Evolutionary conservation across 2,329 filamentous ascomycete species (phyloP), one percentile per base, ranked within the genome.

Genomic region (Stagonosporopsis vannaccii): DNA sequence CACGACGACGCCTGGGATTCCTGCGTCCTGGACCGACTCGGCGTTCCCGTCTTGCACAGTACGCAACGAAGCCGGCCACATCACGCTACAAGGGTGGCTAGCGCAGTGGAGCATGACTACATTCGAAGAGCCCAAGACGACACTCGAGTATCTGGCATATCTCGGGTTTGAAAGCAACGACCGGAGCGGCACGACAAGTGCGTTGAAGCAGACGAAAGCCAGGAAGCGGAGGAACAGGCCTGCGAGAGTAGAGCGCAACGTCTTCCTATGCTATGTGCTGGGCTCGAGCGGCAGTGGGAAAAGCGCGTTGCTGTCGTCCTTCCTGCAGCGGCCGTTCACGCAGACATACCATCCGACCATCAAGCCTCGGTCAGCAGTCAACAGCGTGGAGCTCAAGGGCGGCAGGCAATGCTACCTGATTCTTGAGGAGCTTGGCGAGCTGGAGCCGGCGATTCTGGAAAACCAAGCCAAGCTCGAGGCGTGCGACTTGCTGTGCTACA

Each of bases 51-150:
- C 90, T 0, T 96, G 92, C 22, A 97, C 95, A 0, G 94, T 98
- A 17, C 89, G 92, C 37, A 98, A 97, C 71, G 95, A 99, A 77
- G 92, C 91, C 8, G 95, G 95, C 0, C 87, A 98, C 73, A 93
- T 99, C 59, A 99, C 95, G 1, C 82, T 99, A 4, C 95, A 99
- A 75, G 95, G 95, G 2, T 99, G 95, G 95, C 85, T 99, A 33
- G 95, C 95, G 4, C 95, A 99, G 70, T 99, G 95, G 95, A 97
- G 93, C 74, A 99, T 99, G 95, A 99, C 95, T 0, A 99, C 95
- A 0, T 99, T 98, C 69, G 87, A 96, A 58, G 93, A 96, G 53
- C 94, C 95, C 12, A 96, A 95, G 73, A 97, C 92, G 0, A 98
- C 95, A 0, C 83, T 99, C 4, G 93, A 96, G 67, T 99, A 99